phyloP scores from a whole-genome alignment of 306 rosid genomes.

The Rubus parviflorus region DNA sequence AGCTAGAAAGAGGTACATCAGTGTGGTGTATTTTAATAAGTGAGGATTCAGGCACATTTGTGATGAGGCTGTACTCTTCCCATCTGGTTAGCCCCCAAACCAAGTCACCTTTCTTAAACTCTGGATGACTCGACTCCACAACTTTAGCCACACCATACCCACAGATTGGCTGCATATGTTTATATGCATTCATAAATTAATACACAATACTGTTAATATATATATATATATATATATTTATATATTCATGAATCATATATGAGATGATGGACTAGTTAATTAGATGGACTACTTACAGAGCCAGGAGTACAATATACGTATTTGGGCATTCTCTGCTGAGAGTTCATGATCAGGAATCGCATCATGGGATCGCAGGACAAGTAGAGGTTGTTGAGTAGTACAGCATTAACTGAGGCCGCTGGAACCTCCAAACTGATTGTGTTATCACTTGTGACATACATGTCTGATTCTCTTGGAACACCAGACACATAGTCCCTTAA shows the following conservation, averaged over 20 bases:
- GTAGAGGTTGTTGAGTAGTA: constrained; percentile 17
- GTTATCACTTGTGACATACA: not conserved
- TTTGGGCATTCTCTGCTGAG: not conserved
- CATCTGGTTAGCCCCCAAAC: constrained; percentile 50
- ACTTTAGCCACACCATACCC: constrained; percentile 52
- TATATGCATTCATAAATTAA: too few species aligned
- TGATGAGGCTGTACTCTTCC: constrained; percentile 52
- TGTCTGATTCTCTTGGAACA: constrained; percentile 14
- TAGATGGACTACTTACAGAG: not conserved
- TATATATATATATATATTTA: too few species aligned
- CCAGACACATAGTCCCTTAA: constrained; percentile 7
- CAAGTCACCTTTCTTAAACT: constrained; percentile 47
- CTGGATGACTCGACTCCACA: constrained; percentile 44
- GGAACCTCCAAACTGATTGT: constrained; percentile 1
- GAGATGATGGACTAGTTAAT: too few species aligned
- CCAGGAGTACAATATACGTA: not conserved
- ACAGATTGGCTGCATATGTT: constrained; percentile 16
- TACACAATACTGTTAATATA: too few species aligned
- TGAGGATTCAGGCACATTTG: constrained; percentile 19
- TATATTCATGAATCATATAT: too few species aligned
- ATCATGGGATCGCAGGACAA: constrained; percentile 24
- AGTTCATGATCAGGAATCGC: not conserved
- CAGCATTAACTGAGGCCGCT: not conserved
- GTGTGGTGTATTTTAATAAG: constrained; percentile 42
- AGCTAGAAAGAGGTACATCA: constrained; percentile 50